A percentile compares a stretch with the other conserved stretches of the same genome.
Conservation (phyloP, 805 yeast species). For the Metschnikowia gruessii region DNA sequence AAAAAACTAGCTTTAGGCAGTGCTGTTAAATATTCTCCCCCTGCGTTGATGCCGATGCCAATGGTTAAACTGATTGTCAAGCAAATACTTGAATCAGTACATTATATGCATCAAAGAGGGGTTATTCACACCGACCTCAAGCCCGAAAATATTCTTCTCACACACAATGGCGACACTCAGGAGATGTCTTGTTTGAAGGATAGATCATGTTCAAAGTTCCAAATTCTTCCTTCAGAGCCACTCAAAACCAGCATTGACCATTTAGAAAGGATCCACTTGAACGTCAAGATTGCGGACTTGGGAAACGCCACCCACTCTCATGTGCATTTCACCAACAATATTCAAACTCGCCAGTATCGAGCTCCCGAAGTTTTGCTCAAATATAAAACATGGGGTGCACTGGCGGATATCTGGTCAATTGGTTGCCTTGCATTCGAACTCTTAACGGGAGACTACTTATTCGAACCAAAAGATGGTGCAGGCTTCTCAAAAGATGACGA, state of each 20-base stretch:
- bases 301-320: slow-evolving; percentile 88
- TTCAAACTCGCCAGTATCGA: slow-evolving; percentile 89
- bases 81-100: slow-evolving; percentile 70
- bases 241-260: slow-evolving; percentile 3
- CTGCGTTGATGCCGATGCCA: slow-evolving; percentile 50
- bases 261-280: slow-evolving; percentile 13
- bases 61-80: slow-evolving; percentile 80
- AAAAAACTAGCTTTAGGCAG: background rate
- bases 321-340: slow-evolving; percentile 81
- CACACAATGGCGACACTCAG: slow-evolving; percentile 2
- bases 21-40: background rate
- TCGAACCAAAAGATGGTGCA: slow-evolving; percentile 81
- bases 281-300: slow-evolving; percentile 82
- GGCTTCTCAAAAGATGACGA: slow-evolving; percentile 88
- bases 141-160: slow-evolving; percentile 56
- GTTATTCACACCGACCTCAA: slow-evolving; percentile 72
- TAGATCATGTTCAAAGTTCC: slow-evolving; percentile 4
- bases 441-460: slow-evolving; percentile 89
- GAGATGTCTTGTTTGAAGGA: background rate
- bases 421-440: slow-evolving; percentile 90
- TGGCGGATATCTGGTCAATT: slow-evolving; percentile 94
- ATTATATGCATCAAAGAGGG: slow-evolving; percentile 71
- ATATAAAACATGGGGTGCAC: slow-evolving; percentile 82
- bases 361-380: slow-evolving; percentile 67
- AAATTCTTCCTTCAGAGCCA: slow-evolving; percentile 20